Evolutionary conservation across 371 early-diverging fungal species (phyloP), one percentile per base, ranked within the genome.

Genomic region (Zancudomyces culisetae): DNA sequence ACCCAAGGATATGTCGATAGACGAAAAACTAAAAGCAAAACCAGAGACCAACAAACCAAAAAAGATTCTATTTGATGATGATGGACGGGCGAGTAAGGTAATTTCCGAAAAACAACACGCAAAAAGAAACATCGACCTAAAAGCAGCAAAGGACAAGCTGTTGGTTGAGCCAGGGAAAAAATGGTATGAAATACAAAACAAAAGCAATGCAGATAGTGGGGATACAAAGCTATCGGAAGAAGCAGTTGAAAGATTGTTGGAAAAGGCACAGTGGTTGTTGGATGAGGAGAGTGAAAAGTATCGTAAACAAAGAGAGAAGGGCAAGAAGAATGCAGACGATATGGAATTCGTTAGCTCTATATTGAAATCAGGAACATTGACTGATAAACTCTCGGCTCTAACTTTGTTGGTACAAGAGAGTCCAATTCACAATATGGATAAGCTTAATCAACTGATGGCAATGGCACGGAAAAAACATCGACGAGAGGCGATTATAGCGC

Each of bases 321-420:
- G 51, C 49, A 53, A 77, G 51, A 71, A 71, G 40, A 70, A 72
- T 48, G 70, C 79, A 3, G 78, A 86, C 30, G 92, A 96, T 70
- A 74, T 76, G 54, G 75, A 76, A 49, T 94, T 93, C 64, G 74
- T 92, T 30, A 69, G 80, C 35, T 86, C 86, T 49, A 81, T 96
- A 42, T 66, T 96, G 63, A 63, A 76, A 42, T 83, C 86, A 27
- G 97, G 97, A 68, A 94, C 95, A 15, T 65, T 87, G 49, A 80
- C 77, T 55, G 97, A 96, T 76, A 82, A 84, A 51, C 78, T 94
- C 15, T 89, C 90, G 20, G 95, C 95, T 4, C 62, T 96, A 55
- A 90, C 92, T 0, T 71, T 96, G 53, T 68, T 88, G 51, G 73
- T 93, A 24, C 90, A 90, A 62, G 89, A 87, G 57, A 85, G 90